Evolutionary conservation across 75 land plant genomes (phyloP).

Genomic region (Pinus tabuliformis): DNA sequence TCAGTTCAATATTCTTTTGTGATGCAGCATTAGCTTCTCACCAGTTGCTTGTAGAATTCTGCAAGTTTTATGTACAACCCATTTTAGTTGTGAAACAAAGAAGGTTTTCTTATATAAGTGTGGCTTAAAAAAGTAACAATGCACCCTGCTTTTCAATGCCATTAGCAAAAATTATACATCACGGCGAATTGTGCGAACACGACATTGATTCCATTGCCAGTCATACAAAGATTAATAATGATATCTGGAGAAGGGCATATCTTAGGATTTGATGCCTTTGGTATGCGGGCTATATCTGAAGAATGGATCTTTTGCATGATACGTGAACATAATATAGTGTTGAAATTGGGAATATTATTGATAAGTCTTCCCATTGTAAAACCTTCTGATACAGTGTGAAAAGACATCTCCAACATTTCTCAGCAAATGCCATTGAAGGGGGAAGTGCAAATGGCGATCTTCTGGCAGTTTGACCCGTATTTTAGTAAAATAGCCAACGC

Average conservation of each 20-base stretch:
- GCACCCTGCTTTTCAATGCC: not conserved
- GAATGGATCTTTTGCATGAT: not conserved
- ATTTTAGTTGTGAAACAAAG: slow-evolving; percentile 2
- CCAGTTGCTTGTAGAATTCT: slow-evolving; percentile 20
- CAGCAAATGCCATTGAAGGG: no score
- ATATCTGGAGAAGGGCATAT: not conserved
- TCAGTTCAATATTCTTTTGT: slow-evolving; percentile 19
- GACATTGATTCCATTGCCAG: no score
- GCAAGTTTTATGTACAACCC: not conserved
- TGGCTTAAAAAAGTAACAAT: not conserved
- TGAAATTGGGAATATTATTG: not conserved
- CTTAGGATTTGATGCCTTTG: not conserved
- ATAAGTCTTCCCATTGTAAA: not conserved
- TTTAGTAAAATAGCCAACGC: no score
- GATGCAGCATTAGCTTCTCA: slow-evolving; percentile 48
- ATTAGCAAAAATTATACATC: not conserved
- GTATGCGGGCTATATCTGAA: not conserved
- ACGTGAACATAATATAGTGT: no score
- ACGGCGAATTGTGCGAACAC: no score
- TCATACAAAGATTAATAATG: not conserved
- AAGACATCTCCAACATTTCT: no score
- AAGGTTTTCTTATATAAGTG: not conserved
- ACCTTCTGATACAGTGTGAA: not conserved
- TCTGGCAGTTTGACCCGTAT: no score
- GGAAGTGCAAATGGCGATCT: no score